Base-by-base conservation (phyloP, 1,284 basidiomycete genomes). In the Caloboletus firmus region DNA sequence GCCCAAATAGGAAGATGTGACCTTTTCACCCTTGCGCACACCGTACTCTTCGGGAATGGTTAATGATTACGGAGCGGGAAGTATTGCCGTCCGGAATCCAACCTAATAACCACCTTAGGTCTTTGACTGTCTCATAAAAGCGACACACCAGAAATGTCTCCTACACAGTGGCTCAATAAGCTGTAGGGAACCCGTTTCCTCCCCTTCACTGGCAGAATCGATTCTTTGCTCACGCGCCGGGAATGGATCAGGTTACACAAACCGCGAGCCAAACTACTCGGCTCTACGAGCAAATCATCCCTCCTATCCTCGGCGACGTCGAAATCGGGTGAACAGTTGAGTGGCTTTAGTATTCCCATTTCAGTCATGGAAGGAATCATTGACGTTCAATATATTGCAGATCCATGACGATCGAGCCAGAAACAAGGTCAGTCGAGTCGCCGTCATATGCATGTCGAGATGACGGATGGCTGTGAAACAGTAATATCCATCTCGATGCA, bases 271-370 rank as follows among this genome's bases (percentile, higher is more conserved):
- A 6, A 11, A 12, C 11, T 8, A 24, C 26, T 4, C 26, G 3
- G 22, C 7, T 52, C 55, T 31, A 15, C 42, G 6, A 49, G 41
- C 12, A 59, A 26, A 18, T 30, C 51, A 4, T 36, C 59, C 10
- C 6, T 32, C 17, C n/a, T n/a, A n/a, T 47, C 48, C 24, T 26
- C 34, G 28, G 13, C 24, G 6, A 13, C 44, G 31, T 59, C 36
- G 24, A 31, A 20, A n/a, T 39, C 49, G 15, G 32, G 26, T 6
- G 45, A 47, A 3, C 39, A 57, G 47, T 62, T 59, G 60, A 59
- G 59, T 59, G 5, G 0, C 31, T n/a, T 13, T 22, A 9, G 8
- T n/a, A n/a, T 2, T 52, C 17, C 6, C 10, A 37, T 17, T 15
- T 11, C 39, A 22, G 28, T 31, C 10, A 17, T 22, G 5, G n/a